Conservation (phyloP, 2,329 filamentous ascomycete genomes). For the Fusarium keratoplasticum region DNA sequence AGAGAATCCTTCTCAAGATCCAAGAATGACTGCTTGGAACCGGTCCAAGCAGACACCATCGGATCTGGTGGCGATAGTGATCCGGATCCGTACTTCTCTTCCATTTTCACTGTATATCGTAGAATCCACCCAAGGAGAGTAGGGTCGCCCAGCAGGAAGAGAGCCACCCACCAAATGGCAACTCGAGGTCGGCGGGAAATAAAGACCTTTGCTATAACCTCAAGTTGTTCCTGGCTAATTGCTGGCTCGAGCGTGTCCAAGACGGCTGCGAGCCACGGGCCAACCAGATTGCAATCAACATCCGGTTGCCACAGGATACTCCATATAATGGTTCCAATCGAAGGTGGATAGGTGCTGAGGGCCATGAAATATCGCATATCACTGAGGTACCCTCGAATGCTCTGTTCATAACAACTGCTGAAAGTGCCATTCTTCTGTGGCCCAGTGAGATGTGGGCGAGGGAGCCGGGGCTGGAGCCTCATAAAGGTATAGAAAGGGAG, state of each 20-base stretch:
- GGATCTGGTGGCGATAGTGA: constrained; percentile 1
- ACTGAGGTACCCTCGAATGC: neutral
- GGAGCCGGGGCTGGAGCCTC: neutral
- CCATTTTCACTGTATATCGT: neutral
- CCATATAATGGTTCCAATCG: constrained; percentile 3
- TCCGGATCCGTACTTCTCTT: constrained; percentile 2
- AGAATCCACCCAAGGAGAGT: neutral
- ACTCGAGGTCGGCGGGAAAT: neutral
- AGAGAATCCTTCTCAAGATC: constrained; percentile 4
- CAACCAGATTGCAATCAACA: constrained; percentile 4
- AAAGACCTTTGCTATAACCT: neutral
- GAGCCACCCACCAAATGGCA: constrained; percentile 6
- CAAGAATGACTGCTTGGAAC: constrained; percentile 8
- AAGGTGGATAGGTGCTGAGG: neutral
- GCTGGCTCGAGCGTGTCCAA: neutral
- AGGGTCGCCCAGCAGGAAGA: constrained; percentile 6
- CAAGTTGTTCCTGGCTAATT: neutral
- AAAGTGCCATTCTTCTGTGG: neutral
- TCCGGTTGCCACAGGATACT: constrained; percentile 12
- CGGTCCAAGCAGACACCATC: constrained; percentile 6
- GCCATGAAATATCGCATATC: constrained; percentile 11
- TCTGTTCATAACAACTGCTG: neutral
- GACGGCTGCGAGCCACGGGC: constrained; percentile 1
- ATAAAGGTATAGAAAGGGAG: constrained; percentile 6
- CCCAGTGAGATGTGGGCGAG: neutral